Evolutionary conservation across 331 rosid species (phyloP), one percentile per base, ranked within the genome.

Genomic region (Phaseolus coccineus): DNA sequence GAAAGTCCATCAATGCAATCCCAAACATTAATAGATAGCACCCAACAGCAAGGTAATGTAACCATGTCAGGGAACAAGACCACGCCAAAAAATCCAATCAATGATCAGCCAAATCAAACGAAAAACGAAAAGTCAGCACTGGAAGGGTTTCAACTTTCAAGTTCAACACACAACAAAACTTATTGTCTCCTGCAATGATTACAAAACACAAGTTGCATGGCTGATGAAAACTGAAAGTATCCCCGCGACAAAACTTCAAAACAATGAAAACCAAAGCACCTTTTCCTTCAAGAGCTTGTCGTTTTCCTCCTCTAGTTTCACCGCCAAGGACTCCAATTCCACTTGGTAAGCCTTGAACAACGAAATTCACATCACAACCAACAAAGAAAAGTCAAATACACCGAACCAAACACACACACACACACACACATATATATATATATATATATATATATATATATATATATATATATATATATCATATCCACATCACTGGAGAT

Each of bases 281-380:
- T 93, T 87, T 81, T 95, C 97, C 85, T 87, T 90, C 85, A 91
- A 51, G 52, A 95, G 85, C 83, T 10, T 84, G 80, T 89, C 93
- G 68, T 91, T 87, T 84, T 95, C 97, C 84, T 91, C 97, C 89
- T 91, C 94, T 57, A 95, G 87, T 51, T 80, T 88, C 76, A 90
- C 90, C 0, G 90, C 96, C 83, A 95, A 79, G 0, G 94, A 73
- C 84, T 95, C 99, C 83, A 95, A 83, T 77, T 95, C 99, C 24
- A 82, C 92, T 84, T 95, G 96, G 66, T 95, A 91, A 19, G 99
- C 99, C 98, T 92, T 77, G 40, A 63, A 63, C 3, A 16, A 12
- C 24, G 46, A 63, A 74, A 63, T 71, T 61, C 56, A 52, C 42
- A 15, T 30, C 10, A 59, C 47, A 71, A 80, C 0, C 69, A 82